These are phyloP conservation scores for Saccharomyces hybrid DNA, from an alignment of 1,139 yeast genomes.

Conservation along the genomic window DNA sequence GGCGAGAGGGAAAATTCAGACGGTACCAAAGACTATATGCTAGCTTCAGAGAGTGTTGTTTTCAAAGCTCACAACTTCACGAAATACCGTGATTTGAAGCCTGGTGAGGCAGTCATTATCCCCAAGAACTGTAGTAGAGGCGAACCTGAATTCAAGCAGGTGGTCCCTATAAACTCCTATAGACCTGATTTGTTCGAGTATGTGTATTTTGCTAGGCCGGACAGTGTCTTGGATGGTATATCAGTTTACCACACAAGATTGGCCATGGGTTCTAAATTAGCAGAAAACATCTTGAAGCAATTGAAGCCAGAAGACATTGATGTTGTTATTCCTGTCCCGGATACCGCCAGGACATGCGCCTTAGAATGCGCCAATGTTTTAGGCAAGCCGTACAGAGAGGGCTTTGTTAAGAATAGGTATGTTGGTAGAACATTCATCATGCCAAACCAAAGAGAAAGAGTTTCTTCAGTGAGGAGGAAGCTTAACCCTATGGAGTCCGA, in stretches of 20 bases:
- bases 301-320: constrained; percentile 59
- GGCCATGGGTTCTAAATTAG: constrained; percentile 90
- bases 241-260: constrained; percentile 89
- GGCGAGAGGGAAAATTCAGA: constrained; percentile 70
- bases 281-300: constrained; percentile 54
- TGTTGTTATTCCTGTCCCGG: constrained; percentile 97
- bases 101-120: constrained; percentile 95
- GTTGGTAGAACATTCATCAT: constrained; percentile 96
- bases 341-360: constrained; percentile 92
- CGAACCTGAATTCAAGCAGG: constrained; percentile 77
- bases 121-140: constrained; percentile 54
- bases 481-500: constrained; percentile 95
- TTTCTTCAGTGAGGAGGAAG: constrained; percentile 89
- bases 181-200: constrained; percentile 97
- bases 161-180: constrained; percentile 65
- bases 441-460: constrained; percentile 96
- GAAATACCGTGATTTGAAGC: constrained; percentile 71
- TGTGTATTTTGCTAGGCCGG: constrained; percentile 97
- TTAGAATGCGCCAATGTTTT: constrained; percentile 81
- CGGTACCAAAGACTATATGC: constrained; percentile 84
- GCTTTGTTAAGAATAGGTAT: constrained; percentile 91
- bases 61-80: constrained; percentile 87
- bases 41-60: constrained; percentile 93
- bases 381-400: constrained; percentile 85
- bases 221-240: constrained; percentile 89